Conservation (phyloP, 352 stramenopile species). For the Globisporangium ultimum region DNA sequence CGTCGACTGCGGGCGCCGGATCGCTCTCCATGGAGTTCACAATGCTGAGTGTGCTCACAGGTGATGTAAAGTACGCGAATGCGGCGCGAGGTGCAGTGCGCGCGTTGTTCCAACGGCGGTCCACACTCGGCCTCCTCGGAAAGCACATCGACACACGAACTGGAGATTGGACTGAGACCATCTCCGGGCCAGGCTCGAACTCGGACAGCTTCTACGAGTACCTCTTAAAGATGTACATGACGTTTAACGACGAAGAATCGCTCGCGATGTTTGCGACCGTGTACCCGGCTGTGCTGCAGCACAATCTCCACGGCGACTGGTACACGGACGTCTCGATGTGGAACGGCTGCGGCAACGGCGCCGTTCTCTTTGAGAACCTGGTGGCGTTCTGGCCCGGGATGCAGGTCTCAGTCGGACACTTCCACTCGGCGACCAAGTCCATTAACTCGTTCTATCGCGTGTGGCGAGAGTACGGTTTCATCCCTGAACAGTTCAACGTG, state of each 20-base stretch:
- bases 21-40: conserved; percentile 97
- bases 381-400: conserved; percentile 97
- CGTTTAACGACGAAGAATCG: conserved; percentile 92
- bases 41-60: conserved; percentile 89
- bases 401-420: conserved; percentile 92
- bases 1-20: conserved; percentile 94
- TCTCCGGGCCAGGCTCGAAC: conserved; percentile 89
- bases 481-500: conserved; percentile 97
- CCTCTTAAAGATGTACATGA: conserved; percentile 95
- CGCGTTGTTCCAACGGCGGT: conserved; percentile 73
- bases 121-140: conserved; percentile 88
- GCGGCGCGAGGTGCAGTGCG: conserved; percentile 63
- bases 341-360: conserved; percentile 45
- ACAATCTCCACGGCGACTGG: conserved; percentile 84
- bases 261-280: conserved; percentile 90
- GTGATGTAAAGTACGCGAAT: conserved; percentile 60
- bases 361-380: conserved; percentile 85
- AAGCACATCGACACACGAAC: conserved; percentile 95
- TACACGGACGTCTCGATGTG: conserved; percentile 86
- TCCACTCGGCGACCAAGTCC: conserved; percentile 73
- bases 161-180: conserved; percentile 81
- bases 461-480: conserved; percentile 93
- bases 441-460: conserved; percentile 95
- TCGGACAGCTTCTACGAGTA: conserved; percentile 99
- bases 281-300: conserved; percentile 56